Evolutionary conservation across 2,329 filamentous ascomycete genomes (phyloP).

Genomic region (Anisogramma anomala): DNA sequence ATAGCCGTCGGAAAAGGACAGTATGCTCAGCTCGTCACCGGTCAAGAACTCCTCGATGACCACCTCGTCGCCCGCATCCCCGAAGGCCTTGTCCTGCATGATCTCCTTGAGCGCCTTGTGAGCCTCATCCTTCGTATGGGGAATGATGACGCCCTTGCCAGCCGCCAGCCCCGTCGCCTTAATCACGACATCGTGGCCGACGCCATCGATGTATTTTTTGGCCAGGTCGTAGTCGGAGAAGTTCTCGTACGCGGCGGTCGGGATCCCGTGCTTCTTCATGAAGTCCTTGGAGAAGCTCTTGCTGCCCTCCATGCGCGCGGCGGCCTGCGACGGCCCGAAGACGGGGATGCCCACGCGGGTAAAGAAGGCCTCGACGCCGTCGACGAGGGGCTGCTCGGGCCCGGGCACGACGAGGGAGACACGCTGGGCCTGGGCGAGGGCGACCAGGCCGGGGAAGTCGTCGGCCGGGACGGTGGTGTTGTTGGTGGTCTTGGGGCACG

Average conservation of each 20-base stretch:
- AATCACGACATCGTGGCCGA: conserved; percentile 71
- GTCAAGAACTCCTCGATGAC: conserved; percentile 91
- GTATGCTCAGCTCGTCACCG: conserved; percentile 83
- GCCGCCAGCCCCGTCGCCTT: conserved; percentile 88
- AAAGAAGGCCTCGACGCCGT: conserved; percentile 80
- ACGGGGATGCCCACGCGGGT: conserved; percentile 58
- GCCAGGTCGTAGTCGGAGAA: conserved; percentile 69
- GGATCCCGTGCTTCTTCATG: conserved; percentile 83
- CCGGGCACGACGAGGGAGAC: conserved; percentile 82
- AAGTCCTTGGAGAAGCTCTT: conserved; percentile 98
- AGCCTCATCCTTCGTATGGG: conserved; percentile 70
- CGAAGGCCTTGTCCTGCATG: conserved; percentile 82
- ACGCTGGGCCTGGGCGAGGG: conserved; percentile 59
- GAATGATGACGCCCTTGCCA: conserved; percentile 92
- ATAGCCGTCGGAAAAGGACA: conserved; percentile 85
- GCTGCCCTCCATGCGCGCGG: conserved; percentile 85
- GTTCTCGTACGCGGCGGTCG: conserved; percentile 83
- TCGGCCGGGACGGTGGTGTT: conserved; percentile 55
- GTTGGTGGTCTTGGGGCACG: conserved; percentile 61
- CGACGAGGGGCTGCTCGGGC: conserved; percentile 87
- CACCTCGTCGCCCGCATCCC: conserved; percentile 74
- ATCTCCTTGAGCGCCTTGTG: conserved; percentile 73
- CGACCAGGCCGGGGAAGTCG: conserved; percentile 67
- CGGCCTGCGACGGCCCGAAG: conserved; percentile 77
- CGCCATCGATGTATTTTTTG: conserved; percentile 57